Base-by-base conservation (phyloP, 75 land plant species). In the Ceratopteris richardii region DNA sequence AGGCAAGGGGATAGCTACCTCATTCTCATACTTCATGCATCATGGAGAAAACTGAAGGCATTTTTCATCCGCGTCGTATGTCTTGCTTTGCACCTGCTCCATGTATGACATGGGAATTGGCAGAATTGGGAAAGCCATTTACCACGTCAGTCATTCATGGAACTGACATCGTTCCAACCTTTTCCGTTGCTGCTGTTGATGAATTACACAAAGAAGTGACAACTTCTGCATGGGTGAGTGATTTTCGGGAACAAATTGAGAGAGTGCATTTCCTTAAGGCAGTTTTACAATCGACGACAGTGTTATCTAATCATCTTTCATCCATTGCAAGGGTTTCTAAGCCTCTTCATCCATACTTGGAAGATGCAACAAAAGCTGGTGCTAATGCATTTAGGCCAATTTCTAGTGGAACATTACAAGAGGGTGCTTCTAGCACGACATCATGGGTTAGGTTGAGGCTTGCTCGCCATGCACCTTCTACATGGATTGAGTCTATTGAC, bases 51-150 rank as follows among this genome's bases (percentile, higher is more conserved):
- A n/a, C n/a, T n/a, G 67, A 40, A 76, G 74, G 43, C 88, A 84
- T 29, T 77, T 86, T 29, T 73, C 81, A 0, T 70, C 78, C 25
- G 58, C 90, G 14, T 69, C 77, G 19, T 95, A 88, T 80, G 80
- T 90, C n/a, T n/a, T n/a, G n/a, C n/a, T n/a, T n/a, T n/a, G n/a
- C n/a, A n/a, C 48, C 95, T 88, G 97, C 95, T 82, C 94, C 95
- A 10, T 91, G 97, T 58, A 91, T 91, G 97, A 91, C 97, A 41
- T 88, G 95, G 97, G 97, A 88, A 14, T 58, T 91, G 54, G 97
- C 97, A 46, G 97, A 91, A 62, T 91, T 94, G 25, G 97, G 97
- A 17, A 75, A 66, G 36, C 64, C 76, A 24, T 91, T 84, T 62
- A 80, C 87, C 25, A 84, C 94, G 19, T 65, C 95, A 26, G 63